These are phyloP conservation scores for Cutaneotrichosporon cutaneum DNA, from an alignment of 1,284 basidiomycete genomes.

Conservation along the genomic window DNA sequence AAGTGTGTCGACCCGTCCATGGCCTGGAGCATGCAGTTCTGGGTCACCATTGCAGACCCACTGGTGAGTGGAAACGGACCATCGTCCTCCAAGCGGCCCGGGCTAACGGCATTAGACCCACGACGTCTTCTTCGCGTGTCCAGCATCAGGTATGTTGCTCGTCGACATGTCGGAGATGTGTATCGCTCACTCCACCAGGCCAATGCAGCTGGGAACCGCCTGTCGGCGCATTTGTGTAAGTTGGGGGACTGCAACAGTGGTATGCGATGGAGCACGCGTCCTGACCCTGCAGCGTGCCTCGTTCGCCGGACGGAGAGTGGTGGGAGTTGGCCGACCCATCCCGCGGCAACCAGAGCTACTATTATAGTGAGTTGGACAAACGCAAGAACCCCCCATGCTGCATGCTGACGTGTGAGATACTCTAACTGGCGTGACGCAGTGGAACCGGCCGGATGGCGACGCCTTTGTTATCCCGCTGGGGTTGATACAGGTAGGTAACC, in stretches of 20 bases:
- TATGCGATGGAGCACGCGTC: not conserved
- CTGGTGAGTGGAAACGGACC: slow-evolving; percentile 25
- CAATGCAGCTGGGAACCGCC: slow-evolving; percentile 91
- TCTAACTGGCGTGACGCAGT: slow-evolving; percentile 78
- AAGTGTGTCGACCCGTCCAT: slow-evolving; percentile 45
- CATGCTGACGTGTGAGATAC: slow-evolving; percentile 55
- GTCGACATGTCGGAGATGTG: not conserved
- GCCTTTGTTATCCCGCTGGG: slow-evolving; percentile 87
- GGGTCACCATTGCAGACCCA: slow-evolving; percentile 52
- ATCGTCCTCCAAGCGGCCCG: not conserved
- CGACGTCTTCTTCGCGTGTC: slow-evolving; percentile 86
- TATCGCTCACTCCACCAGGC: slow-evolving; percentile 56
- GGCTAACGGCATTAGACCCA: slow-evolving; percentile 59
- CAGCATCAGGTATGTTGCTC: slow-evolving; percentile 56
- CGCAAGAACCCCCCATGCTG: not conserved
- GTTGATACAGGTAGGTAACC: slow-evolving; percentile 63
- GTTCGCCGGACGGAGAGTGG: slow-evolving; percentile 83
- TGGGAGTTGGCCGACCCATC: slow-evolving; percentile 86
- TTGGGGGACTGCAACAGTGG: slow-evolving; percentile 21
- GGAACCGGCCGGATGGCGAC: slow-evolving; percentile 69
- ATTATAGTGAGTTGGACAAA: slow-evolving; percentile 64
- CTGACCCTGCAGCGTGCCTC: slow-evolving; percentile 63
- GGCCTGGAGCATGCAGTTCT: slow-evolving; percentile 50
- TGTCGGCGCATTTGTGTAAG: slow-evolving; percentile 81
- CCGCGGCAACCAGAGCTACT: slow-evolving; percentile 77